Percentiles rank a stretch among this genome's conserved stretches.
Evolutionary conservation across 495 filamentous ascomycete genomes (phyloP).

Genomic region (Trichoderma reesei): DNA sequence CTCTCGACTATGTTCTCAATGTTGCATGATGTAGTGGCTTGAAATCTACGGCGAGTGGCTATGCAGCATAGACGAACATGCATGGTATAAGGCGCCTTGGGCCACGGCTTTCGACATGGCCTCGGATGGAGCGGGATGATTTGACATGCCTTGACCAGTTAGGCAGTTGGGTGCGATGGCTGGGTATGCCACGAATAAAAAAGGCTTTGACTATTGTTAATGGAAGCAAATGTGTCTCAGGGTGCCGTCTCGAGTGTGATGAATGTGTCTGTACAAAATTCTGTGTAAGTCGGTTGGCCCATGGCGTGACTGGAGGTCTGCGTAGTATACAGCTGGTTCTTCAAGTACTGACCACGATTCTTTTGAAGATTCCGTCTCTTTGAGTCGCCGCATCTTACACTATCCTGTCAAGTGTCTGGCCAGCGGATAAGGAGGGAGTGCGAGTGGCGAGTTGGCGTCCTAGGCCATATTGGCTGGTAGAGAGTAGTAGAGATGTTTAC

Average conservation of each 20-base stretch:
- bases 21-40: conserved; percentile 4
- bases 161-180: conserved; percentile 7
- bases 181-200: conserved; percentile 2
- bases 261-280: too few relatives aligned
- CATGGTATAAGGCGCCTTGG: conserved; percentile 6
- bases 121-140: conserved; percentile 7
- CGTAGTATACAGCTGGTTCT: too few relatives aligned
- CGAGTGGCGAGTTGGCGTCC: too few relatives aligned
- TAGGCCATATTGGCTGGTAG: too few relatives aligned
- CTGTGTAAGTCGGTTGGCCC: too few relatives aligned
- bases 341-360: too few relatives aligned
- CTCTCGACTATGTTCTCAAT: conserved; percentile 1
- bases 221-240: background rate
- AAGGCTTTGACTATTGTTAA: conserved; percentile 2
- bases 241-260: background rate
- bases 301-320: too few relatives aligned
- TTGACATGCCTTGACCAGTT: conserved; percentile 9
- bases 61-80: conserved; percentile 9
- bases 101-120: background rate
- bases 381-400: too few relatives aligned
- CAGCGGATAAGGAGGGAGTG: too few relatives aligned
- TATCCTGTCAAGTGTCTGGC: too few relatives aligned
- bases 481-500: too few relatives aligned
- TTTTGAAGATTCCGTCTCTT: too few relatives aligned
- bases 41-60: background rate